Conservation (phyloP, 2,329 filamentous ascomycete species). For the Phialophora chinensis region DNA sequence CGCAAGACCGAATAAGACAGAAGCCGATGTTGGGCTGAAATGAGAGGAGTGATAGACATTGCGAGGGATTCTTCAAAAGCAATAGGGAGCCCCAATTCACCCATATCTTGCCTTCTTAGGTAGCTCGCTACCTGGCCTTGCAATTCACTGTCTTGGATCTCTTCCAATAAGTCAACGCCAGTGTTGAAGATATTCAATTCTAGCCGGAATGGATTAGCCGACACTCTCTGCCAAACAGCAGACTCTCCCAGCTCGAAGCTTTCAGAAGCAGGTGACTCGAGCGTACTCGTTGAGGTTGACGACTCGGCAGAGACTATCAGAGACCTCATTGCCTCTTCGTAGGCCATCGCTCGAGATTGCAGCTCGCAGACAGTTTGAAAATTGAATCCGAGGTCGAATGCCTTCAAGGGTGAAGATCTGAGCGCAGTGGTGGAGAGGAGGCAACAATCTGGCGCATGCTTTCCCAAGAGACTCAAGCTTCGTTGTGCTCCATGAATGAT, state of each 20-base stretch:
- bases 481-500: constrained; percentile 22
- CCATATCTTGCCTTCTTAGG: constrained; percentile 10
- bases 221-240: neutral
- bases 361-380: constrained; percentile 23
- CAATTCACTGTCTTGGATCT: constrained; percentile 17
- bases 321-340: constrained; percentile 28
- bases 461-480: constrained; percentile 27
- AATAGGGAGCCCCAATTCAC: constrained; percentile 26
- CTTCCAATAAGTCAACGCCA: neutral
- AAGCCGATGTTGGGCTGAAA: constrained; percentile 74
- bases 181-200: constrained; percentile 18
- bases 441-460: constrained; percentile 19
- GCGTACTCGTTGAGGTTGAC: constrained; percentile 11
- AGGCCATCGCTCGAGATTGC: constrained; percentile 19
- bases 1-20: constrained; percentile 78
- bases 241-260: constrained; percentile 13
- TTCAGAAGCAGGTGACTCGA: constrained; percentile 13
- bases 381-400: constrained; percentile 22
- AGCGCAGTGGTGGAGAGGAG: constrained; percentile 14
- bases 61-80: constrained; percentile 46
- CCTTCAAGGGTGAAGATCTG: constrained; percentile 10
- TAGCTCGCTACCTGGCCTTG: constrained; percentile 23
- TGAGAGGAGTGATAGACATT: constrained; percentile 76
- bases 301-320: constrained; percentile 12
- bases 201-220: constrained; percentile 19